Evolutionary conservation across 768 basidiomycete species (phyloP), one percentile per base, ranked within the genome.

Genomic region (Pisolithus orientalis): DNA sequence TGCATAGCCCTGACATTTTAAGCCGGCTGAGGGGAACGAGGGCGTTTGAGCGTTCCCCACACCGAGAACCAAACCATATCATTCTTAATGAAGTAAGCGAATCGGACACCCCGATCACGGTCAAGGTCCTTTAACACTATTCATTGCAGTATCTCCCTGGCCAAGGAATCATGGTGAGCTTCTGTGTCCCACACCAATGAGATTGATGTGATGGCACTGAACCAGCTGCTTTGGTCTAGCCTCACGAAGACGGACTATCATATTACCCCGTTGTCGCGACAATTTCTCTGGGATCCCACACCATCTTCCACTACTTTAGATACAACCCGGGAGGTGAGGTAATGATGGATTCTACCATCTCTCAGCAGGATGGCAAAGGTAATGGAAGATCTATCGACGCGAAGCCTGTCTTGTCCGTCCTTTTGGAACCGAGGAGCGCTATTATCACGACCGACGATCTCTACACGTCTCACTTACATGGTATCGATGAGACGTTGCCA

Each of bases 261-360:
- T 97, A 95, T 70, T 72, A 84, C 61, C 90, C 94, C 0, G 82
- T 87, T 5, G 94, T 96, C 1, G 86, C 90, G 1, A 96, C 94
- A n/a, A 70, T 97, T 47, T 93, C 94, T 13, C 71, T 96, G 53
- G 85, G 86, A 39, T 88, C 90, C 1, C 90, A 94, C 65, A 73
- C 86, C 2, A 73, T 91, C 51, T 85, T 97, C 58, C 79, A 92
- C 68, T 89, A 95, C 63, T 90, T 90, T 63, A 76, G 75, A 49
- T 90, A 90, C 60, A 65, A 47, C 55, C 17, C 38, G 44, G 60
- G 62, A 29, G 50, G 47, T 8, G 53, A 51, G 51, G 46, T 51
- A 34, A 24, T 42, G 34, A 32, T 42, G 25, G 39, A 52, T 54
- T 54, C 65, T 59, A 28, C 21, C 21, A 14, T 25, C 21, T 27